Evolutionary conservation across 2,329 filamentous ascomycete genomes (phyloP).

Genomic region (Pseudogymnoascus sp.): DNA sequence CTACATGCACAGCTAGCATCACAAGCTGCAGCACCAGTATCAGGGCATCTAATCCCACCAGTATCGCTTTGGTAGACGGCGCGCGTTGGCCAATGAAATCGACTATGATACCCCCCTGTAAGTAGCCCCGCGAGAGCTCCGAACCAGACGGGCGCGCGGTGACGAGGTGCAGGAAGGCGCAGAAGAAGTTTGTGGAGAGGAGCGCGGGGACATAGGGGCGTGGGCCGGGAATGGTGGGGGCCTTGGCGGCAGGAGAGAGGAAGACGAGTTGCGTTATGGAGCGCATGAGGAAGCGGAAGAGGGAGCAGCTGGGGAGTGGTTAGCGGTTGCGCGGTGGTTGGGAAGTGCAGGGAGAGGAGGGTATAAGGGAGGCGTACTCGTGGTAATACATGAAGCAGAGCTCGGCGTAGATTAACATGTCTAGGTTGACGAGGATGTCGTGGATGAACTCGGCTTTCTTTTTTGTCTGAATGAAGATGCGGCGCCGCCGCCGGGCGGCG

Average conservation of each 20-base stretch:
- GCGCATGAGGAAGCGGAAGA: constrained; percentile 54
- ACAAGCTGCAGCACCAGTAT: constrained; percentile 52
- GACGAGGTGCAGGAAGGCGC: constrained; percentile 52
- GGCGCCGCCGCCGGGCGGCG: background rate
- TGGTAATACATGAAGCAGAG: constrained; percentile 61
- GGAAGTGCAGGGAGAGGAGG: background rate
- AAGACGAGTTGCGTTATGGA: constrained; percentile 53
- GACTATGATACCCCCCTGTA: constrained; percentile 59
- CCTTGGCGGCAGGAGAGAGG: constrained; percentile 47
- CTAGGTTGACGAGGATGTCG: constrained; percentile 52
- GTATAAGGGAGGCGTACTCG: constrained; percentile 45
- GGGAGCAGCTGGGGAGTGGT: constrained; percentile 46
- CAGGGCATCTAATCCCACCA: constrained; percentile 48
- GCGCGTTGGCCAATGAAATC: constrained; percentile 62
- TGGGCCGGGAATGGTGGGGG: constrained; percentile 45
- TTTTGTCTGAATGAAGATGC: constrained; percentile 32
- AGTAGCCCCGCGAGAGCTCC: constrained; percentile 55
- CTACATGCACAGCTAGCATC: constrained; percentile 55
- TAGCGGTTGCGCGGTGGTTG: background rate
- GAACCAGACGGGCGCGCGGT: constrained; percentile 47
- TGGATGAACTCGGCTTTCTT: constrained; percentile 49
- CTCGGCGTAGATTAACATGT: constrained; percentile 57
- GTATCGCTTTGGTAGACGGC: constrained; percentile 46
- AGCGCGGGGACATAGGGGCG: constrained; percentile 51
- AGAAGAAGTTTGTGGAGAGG: constrained; percentile 50